A percentile compares a stretch with the other conserved stretches of the same genome.
These are phyloP conservation scores for Xenoacremonium recifei DNA, from an alignment of 2,329 filamentous ascomycete genomes.

Conservation along the genomic window DNA sequence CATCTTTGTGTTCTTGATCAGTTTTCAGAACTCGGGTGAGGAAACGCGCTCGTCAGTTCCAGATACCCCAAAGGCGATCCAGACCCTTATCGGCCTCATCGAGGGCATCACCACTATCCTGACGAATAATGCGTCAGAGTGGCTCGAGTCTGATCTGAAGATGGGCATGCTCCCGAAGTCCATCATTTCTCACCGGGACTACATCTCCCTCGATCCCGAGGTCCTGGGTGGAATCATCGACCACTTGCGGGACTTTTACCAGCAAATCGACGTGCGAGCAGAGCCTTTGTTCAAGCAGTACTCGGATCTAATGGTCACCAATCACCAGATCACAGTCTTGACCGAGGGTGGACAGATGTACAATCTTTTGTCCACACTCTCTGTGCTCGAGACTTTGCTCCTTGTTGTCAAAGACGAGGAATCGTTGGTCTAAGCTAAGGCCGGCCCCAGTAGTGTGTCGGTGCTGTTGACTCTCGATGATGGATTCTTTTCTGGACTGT, in stretches of 20 bases:
- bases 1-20: constrained; percentile 4
- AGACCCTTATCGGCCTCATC: constrained; percentile 3
- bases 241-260: constrained; percentile 10
- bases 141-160: constrained; percentile 17
- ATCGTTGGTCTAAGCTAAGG: too few species aligned
- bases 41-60: too few species aligned
- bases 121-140: constrained; percentile 23
- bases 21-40: not conserved
- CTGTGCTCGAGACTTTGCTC: constrained; percentile 14
- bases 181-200: constrained; percentile 15
- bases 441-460: too few species aligned
- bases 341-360: constrained; percentile 9
- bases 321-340: constrained; percentile 16
- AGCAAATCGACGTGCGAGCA: constrained; percentile 11
- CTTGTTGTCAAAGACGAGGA: too few species aligned
- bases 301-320: constrained; percentile 10
- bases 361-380: constrained; percentile 7
- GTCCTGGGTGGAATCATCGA: constrained; percentile 11
- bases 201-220: constrained; percentile 14
- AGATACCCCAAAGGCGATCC: not conserved
- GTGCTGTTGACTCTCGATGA: too few species aligned
- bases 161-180: not conserved
- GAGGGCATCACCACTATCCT: constrained; percentile 16
- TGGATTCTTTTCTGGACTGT: too few species aligned
- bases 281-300: not conserved